Percentiles rank a stretch among this genome's conserved stretches.
Evolutionary conservation across 768 basidiomycete species (phyloP).

Genomic region (Leccinum longicurvipes): DNA sequence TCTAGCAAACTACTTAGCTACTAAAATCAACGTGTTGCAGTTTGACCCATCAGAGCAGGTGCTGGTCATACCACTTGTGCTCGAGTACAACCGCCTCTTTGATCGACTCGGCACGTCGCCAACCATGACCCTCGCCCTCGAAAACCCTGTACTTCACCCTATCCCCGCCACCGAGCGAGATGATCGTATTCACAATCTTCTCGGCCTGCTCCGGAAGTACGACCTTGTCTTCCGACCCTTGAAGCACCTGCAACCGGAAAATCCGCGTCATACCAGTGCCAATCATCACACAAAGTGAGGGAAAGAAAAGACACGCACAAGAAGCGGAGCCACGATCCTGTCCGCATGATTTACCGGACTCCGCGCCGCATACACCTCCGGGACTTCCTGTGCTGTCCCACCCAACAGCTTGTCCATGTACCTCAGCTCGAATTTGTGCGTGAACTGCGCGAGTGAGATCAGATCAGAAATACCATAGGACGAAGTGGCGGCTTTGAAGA

Average conservation of each 20-base stretch:
- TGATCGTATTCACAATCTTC: slow-evolving; percentile 28
- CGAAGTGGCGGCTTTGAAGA: slow-evolving; percentile 59
- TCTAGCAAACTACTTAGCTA: no score
- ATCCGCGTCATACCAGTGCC: neutral
- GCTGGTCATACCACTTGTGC: slow-evolving; percentile 33
- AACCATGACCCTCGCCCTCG: slow-evolving; percentile 45
- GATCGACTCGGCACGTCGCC: slow-evolving; percentile 35
- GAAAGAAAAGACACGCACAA: slow-evolving; percentile 40
- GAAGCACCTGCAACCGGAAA: slow-evolving; percentile 50
- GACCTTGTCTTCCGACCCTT: slow-evolving; percentile 59
- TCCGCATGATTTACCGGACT: slow-evolving; percentile 63
- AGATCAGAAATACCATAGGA: slow-evolving; percentile 72
- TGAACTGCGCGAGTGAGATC: slow-evolving; percentile 49
- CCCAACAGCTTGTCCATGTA: slow-evolving; percentile 66
- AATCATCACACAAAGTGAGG: neutral
- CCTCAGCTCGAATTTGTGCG: slow-evolving; percentile 69
- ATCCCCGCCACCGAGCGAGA: slow-evolving; percentile 14
- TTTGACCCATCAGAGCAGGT: slow-evolving; percentile 5
- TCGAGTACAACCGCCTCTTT: slow-evolving; percentile 34
- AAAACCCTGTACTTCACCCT: slow-evolving; percentile 39
- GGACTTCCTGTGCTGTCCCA: slow-evolving; percentile 48
- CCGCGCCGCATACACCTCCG: slow-evolving; percentile 54
- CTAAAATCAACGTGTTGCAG: neutral
- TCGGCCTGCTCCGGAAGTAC: slow-evolving; percentile 66
- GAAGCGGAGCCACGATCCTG: slow-evolving; percentile 57